Base-by-base conservation (phyloP, 768 basidiomycete genomes). In the Polyporus arcularius region DNA sequence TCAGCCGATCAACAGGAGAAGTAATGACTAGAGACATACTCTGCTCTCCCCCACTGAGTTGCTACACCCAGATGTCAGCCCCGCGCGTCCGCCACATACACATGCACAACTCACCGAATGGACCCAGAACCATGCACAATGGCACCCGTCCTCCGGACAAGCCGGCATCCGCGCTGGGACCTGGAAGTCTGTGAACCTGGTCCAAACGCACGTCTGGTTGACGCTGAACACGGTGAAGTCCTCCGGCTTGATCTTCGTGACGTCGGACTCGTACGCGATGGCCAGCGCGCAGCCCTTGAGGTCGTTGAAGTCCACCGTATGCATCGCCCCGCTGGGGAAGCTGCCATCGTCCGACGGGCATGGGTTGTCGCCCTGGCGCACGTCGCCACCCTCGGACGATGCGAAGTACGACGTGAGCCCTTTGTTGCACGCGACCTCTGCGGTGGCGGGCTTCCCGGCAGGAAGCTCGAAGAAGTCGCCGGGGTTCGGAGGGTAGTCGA, bases 131-230 rank as follows among this genome's bases (percentile, higher is more conserved):
- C 82, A 90, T 4, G 89, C 83, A 71, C 89, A 92, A 31, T 79
- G 79, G 66, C 89, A 91, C n/a, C 82, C 82, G 18, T 81, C 83
- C 0, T 78, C 67, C 0, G 87, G 86, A 65, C 89, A 91, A 12
- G 86, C 76, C 0, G 90, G 89, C 85, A 92, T 86, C 11, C 72
- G 73, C 16, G 70, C 78, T 0, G 90, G 90, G 4, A 92, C 87
- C 41, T 79, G 65, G 63, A 92, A 92, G 53, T 85, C 81, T 4
- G 87, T 91, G 68, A 84, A 83, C 15, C 87, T 78, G 31, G 76
- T 80, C 86, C 86, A 92, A 0, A 90, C 89, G 64, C 89, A 90
- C 0, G 84, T 87, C 53, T 88, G 86, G 68, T 91, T 90, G 12
- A 90, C 81, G 57, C 84, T 87, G 71, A 92, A 91, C 11, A 92